phyloP scores from a whole-genome alignment of 2,329 filamentous ascomycete species.

The Diaporthe destruens region DNA sequence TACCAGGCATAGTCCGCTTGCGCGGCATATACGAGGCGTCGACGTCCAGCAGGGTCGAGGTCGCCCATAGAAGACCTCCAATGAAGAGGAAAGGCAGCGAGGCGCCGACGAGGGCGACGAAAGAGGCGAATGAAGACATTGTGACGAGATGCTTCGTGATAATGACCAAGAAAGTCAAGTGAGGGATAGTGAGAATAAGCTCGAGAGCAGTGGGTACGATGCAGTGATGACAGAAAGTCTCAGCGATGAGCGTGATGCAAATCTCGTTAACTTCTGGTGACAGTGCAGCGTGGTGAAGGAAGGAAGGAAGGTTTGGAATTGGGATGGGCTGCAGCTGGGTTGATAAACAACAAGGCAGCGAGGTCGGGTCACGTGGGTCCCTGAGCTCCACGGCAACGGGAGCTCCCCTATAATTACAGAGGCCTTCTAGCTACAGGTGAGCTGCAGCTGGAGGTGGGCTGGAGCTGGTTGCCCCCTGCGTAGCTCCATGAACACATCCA shows the following conservation, averaged over 20 bases:
- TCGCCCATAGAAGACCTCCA: constrained; percentile 12
- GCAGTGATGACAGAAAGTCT: constrained; percentile 32
- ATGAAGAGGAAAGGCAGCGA: constrained; percentile 1
- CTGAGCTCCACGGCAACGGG: neutral
- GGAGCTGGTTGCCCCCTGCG: neutral
- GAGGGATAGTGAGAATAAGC: constrained; percentile 2
- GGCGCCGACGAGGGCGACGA: constrained; percentile 2
- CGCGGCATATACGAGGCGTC: constrained; percentile 1
- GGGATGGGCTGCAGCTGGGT: constrained; percentile 1
- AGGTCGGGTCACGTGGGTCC: neutral
- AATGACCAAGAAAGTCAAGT: neutral
- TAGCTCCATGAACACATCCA: neutral
- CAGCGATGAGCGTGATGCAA: constrained; percentile 31
- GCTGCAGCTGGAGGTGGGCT: neutral
- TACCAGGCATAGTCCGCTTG: constrained; percentile 22
- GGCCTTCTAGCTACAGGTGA: neutral
- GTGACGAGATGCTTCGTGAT: constrained; percentile 6
- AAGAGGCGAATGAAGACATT: constrained; percentile 10
- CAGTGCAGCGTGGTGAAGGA: constrained; percentile 14
- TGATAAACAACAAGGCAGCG: constrained; percentile 8
- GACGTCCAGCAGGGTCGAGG: neutral
- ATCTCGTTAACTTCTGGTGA: constrained; percentile 31
- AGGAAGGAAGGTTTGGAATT: constrained; percentile 11
- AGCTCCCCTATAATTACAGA: constrained; percentile 1
- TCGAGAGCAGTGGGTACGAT: constrained; percentile 25